Evolutionary conservation across 768 basidiomycete species (phyloP).

Genomic region (Floccularia luteovirens): DNA sequence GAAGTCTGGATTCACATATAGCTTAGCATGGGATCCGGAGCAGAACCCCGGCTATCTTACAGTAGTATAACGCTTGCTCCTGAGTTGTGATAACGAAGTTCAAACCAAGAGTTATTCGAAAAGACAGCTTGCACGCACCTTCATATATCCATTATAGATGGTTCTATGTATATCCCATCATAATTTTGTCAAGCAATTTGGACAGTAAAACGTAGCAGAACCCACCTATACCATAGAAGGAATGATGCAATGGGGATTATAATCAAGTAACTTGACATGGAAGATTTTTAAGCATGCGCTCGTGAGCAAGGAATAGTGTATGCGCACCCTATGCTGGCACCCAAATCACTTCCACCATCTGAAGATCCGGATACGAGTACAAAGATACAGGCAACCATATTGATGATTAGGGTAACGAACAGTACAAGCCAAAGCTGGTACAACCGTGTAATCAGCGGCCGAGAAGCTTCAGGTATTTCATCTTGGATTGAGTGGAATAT

Average conservation of each 20-base stretch:
- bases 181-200: constrained; percentile 3
- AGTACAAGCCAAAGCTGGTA: constrained; percentile 96
- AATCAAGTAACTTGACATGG: constrained; percentile 58
- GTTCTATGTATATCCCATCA: too few relatives aligned
- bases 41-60: constrained; percentile 37
- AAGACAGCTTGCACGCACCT: constrained; percentile 66
- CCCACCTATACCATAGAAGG: constrained; percentile 91
- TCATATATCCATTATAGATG: constrained; percentile 97
- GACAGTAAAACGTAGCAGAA: constrained; percentile 1
- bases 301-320: constrained; percentile 8
- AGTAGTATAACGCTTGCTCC: constrained; percentile 94
- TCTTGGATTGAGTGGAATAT: constrained; percentile 91
- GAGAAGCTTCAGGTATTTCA: constrained; percentile 81
- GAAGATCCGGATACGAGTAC: constrained; percentile 69
- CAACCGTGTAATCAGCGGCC: constrained; percentile 73
- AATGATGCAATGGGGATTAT: constrained; percentile 78
- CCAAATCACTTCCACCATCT: constrained; percentile 75
- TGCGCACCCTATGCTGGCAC: constrained; percentile 77
- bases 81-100: constrained; percentile 21
- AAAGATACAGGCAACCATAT: constrained; percentile 86
- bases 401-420: constrained; percentile 71
- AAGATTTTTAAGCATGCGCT: constrained; percentile 11
- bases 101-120: constrained; percentile 8
- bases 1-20: constrained; percentile 53
- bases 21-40: constrained; percentile 18